Evolutionary conservation across 768 basidiomycete species (phyloP), one percentile per base, ranked within the genome.

Genomic region (Suillus clintonianus): DNA sequence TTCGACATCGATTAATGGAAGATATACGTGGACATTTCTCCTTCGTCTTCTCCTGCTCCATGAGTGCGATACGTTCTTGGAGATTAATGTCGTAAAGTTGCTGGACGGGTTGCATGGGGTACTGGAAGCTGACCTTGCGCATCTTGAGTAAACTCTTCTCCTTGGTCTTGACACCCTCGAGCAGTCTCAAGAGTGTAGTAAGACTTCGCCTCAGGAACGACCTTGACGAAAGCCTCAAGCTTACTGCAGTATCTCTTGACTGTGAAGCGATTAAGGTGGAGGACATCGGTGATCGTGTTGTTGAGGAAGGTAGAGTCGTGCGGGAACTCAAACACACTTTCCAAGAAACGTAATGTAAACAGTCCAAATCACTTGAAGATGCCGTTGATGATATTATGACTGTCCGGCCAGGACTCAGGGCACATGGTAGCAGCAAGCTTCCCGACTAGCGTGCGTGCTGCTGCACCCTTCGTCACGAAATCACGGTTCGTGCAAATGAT

Each of bases 111-210:
- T 91, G 87, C 34, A 87, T 86, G 55, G 94, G 93, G 81, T 98
- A 98, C 80, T 97, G 95, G 92, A 94, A 98, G 72, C 91, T 91
- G 72, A 97, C 95, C 77, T 92, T 91, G 78, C 95, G 92, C 95
- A 98, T 97, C 86, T 98, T 98, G 68, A 97, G 80, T 70, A 98
- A 82, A 65, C 87, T 88, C 88, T 97, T 98, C 83, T 98, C 95
- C 86, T 98, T 98, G 74, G 96, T 98, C 91, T 98, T 98, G 83
- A 98, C 96, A 91, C 96, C 96, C 69, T 98, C 96, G 66, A 98
- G 91, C 86, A 63, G 95, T 93, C 81, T 97, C 89, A 70, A 98
- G 92, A 65, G 91, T 93, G 85, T 95, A 98, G 86, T 98, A 98
- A 9, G 95, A 94, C 83, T 91, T 96, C 78, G 96, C 96, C 82